Evolutionary conservation across 192 early-diverging fungal genomes (phyloP).

Genomic region (Backusella luteola): DNA sequence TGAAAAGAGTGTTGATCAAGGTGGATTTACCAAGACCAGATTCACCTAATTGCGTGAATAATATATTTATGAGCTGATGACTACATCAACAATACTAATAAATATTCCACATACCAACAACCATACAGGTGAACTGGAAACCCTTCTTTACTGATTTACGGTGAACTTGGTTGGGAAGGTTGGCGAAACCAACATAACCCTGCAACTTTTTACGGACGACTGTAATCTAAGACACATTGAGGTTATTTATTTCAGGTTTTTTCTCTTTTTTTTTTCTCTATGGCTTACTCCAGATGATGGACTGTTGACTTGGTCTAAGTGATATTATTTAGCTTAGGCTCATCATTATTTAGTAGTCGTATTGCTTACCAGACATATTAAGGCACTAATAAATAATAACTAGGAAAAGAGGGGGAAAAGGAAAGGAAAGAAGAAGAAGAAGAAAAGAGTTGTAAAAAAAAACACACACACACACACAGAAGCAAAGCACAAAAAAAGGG

Average conservation of each 20-base stretch:
- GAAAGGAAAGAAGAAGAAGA: constrained; percentile 3
- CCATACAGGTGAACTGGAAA: constrained; percentile 96
- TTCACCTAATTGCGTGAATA: constrained; percentile 42
- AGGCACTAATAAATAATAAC: neutral
- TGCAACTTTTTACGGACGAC: constrained; percentile 68
- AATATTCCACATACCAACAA: constrained; percentile 67
- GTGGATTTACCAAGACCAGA: constrained; percentile 98
- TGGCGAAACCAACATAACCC: constrained; percentile 96
- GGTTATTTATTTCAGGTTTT: neutral
- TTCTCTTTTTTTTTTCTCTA: too few relatives aligned
- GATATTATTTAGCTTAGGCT: neutral
- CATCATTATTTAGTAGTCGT: neutral
- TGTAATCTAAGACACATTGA: constrained; percentile 16
- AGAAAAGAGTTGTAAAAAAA: neutral
- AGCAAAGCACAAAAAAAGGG: neutral
- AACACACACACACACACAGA: neutral
- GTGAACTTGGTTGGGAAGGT: constrained; percentile 93
- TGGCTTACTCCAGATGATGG: constrained; percentile 12
- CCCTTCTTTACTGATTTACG: constrained; percentile 93
- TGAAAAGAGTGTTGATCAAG: constrained; percentile 96
- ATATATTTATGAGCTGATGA: neutral
- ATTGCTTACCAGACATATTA: neutral
- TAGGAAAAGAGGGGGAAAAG: neutral
- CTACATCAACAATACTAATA: neutral
- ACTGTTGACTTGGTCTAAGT: constrained; percentile 15